Evolutionary conservation across 1,284 basidiomycete genomes (phyloP).

Genomic region (Apiotrichum mycotoxinovorans): DNA sequence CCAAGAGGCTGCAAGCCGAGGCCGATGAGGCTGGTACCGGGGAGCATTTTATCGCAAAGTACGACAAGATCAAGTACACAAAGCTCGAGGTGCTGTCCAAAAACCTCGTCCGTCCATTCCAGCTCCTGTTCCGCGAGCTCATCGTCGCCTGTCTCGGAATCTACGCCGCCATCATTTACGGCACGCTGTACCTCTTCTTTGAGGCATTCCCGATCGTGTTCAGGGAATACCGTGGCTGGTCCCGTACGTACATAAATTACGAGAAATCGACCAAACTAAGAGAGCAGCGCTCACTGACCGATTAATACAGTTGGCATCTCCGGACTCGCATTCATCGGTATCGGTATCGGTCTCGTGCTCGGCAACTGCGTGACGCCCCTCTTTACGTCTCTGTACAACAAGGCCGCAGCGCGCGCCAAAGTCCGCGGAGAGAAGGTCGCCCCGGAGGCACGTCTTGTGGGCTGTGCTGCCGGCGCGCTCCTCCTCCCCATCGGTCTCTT

Average conservation of each 20-base stretch:
- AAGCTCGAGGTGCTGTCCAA: constrained; percentile 44
- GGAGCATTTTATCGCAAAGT: constrained; percentile 55
- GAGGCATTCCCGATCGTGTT: constrained; percentile 59
- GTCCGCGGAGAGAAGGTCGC: constrained; percentile 55
- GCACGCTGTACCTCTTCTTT: constrained; percentile 46
- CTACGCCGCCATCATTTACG: constrained; percentile 52
- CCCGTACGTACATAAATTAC: neutral
- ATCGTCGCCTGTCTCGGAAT: constrained; percentile 65
- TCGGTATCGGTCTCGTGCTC: constrained; percentile 60
- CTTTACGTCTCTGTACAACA: constrained; percentile 58
- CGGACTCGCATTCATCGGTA: constrained; percentile 62
- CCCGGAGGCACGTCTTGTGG: constrained; percentile 57
- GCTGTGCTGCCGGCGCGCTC: constrained; percentile 58
- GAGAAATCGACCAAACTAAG: neutral
- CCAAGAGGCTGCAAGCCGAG: constrained; percentile 54
- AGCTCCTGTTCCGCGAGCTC: constrained; percentile 63
- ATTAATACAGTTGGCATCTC: neutral
- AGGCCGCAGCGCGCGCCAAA: constrained; percentile 53
- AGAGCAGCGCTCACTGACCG: no score
- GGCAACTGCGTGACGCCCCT: constrained; percentile 52
- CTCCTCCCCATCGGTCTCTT: constrained; percentile 62
- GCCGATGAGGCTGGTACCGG: constrained; percentile 49
- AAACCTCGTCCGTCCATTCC: constrained; percentile 59
- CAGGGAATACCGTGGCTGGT: constrained; percentile 17
- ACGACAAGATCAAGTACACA: constrained; percentile 56